Evolutionary conservation across 73 alveolate species (phyloP), one percentile per base, ranked within the genome.

Genomic region (Paramecium caudatum): DNA sequence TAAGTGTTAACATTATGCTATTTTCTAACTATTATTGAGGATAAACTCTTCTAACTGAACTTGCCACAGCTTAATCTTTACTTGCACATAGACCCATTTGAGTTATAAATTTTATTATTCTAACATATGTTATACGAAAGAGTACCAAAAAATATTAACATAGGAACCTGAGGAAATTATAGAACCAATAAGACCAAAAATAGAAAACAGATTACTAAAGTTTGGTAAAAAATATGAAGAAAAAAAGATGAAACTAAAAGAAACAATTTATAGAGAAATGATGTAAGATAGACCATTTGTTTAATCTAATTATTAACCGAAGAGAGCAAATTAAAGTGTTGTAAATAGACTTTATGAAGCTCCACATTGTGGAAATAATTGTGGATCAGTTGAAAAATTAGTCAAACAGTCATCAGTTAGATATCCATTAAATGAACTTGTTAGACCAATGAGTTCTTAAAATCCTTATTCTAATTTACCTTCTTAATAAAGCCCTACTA

Each of bases 11-110:
- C 7, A 74, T 47, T 7, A 12, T 47, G 43, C 88, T 74, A 19
- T 37, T 12, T 21, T 74, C 69, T 25, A 23, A n/a, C 3, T 41
- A n/a, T 41, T 19, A 45, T 7, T 48, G 32, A 8, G 88, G 88
- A 74, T 74, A 41, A 74, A 74, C 68, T 74, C 21, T 74, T 1
- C 68, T 37, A 4, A 74, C 33, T 65, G 83, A 65, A 65, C 83
- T 13, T 36, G 32, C 83, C 10, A 16, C 30, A 2, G 32, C 27
- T 19, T 33, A 34, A 13, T 74, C 88, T 17, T 74, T 74, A 10
- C 69, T 39, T 0, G 43, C 13, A 74, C 88, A 37, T n/a, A 37
- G 19, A 8, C 88, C 88, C 88, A 74, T 74, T 74, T 27, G 7
- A 48, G 5, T 9, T 12, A 48, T 9, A 7, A 55, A 10, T 55